Conservation (phyloP, 108 stramenopile species). For the Cyclotella choctawhatcheeana region DNA sequence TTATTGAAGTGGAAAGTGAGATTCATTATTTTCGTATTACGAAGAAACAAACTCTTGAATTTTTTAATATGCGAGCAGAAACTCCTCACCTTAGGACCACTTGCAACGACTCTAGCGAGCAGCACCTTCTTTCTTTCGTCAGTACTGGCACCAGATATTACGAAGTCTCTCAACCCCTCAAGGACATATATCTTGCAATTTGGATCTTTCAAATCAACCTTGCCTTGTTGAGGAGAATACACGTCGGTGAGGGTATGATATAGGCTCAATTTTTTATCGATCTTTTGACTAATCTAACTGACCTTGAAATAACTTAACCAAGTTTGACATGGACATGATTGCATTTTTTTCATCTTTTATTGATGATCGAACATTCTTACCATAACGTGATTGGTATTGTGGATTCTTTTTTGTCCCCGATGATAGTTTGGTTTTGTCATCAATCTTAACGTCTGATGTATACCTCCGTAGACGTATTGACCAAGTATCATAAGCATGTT, state of each 20-base stretch:
- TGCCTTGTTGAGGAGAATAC: conserved; percentile 30
- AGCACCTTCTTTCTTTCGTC: conserved; percentile 24
- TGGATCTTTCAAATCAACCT: conserved; percentile 70
- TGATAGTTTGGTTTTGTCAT: not conserved
- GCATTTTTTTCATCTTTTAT: conserved; percentile 66
- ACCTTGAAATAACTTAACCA: conserved; percentile 59
- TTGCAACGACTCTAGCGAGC: conserved; percentile 66
- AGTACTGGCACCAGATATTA: not conserved
- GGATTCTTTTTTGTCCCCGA: conserved; percentile 1
- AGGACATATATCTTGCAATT: conserved; percentile 80
- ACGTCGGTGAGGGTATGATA: not conserved
- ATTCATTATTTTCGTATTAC: not conserved
- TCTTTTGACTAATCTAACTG: not conserved
- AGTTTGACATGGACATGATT: conserved; percentile 55
- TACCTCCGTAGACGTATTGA: conserved; percentile 80
- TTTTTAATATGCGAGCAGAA: too few relatives aligned
- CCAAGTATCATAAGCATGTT: conserved; percentile 66
- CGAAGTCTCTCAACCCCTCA: conserved; percentile 60
- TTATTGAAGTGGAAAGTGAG: not conserved
- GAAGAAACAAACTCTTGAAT: too few relatives aligned
- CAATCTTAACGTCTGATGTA: conserved; percentile 43
- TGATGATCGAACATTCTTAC: conserved; percentile 69
- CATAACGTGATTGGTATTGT: conserved; percentile 55
- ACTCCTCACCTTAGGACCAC: conserved; percentile 59
- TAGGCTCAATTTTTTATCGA: too few relatives aligned